Evolutionary conservation across 208 protist species (phyloP), one percentile per base, ranked within the genome.

Genomic region (Balamuthia mandrillaris): DNA sequence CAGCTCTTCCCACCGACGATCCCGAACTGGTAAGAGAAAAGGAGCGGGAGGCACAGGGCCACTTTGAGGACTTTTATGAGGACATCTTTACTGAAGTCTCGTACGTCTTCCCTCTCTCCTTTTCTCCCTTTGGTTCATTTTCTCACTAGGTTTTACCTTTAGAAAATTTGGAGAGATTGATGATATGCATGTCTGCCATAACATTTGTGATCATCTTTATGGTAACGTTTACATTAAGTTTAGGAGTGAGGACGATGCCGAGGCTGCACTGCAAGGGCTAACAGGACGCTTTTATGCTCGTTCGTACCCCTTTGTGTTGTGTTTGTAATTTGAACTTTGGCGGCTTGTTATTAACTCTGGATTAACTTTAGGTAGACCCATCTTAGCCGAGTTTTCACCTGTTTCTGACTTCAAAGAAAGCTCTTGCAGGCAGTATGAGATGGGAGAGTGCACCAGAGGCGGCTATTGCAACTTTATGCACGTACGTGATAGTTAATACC

Each of bases 201-300:
- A 84, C 35, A 51, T 41, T 33, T 33, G 74, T 18, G 47, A 92
- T 12, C 92, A 94, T 54, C n/a, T 94, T 24, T 41, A 88, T 45
- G 92, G 92, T n/a, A 93, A 94, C 81, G 86, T 94, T 10, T 94
- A 93, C 84, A 89, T 94, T 14, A 93, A 90, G 86, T 90, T 81
- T 31, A 37, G 41, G 33, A 87, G 63, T 42, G 90, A 94, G 65
- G 86, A 92, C 9, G 63, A 54, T 12, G 90, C 92, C 24, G 41
- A 49, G 49, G 81, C 81, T 44, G 88, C 88, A 9, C 31, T 91
- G 14, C 33, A 88, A 54, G 45, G n/a, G 18, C n/a, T 94, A 44
- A 82, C 52, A n/a, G 91, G 87, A 39, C 77, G 91, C 65, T 94
- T 90, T 49, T 94, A 94, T 75, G 87, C 54, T 60, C 82, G 87